Evolutionary conservation across 163 green algal genomes (phyloP), one percentile per base, ranked within the genome.

Genomic region (Chlorella variabilis): DNA sequence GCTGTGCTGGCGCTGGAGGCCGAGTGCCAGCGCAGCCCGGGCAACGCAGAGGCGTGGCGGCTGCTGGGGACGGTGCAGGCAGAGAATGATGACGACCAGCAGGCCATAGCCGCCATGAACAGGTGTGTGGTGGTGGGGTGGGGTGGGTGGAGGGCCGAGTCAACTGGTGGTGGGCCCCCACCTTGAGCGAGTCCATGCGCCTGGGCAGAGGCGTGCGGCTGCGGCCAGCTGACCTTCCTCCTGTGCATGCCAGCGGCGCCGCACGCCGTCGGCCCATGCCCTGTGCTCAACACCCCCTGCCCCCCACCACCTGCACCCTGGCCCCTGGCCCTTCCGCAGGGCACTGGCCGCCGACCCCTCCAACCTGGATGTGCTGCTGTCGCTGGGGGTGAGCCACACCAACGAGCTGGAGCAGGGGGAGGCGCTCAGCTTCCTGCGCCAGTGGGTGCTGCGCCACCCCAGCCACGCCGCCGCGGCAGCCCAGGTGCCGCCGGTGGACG

Each of bases 21-120:
- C 17, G 96, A 94, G 85, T 95, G 87, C 41, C 87, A 90, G 80
- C 82, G 88, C 62, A 79, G 91, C 31, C 84, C 84, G 21, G 38
- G 88, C 73, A 96, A 96, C 80, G 86, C 90, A 23, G 92, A 98
- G 65, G 94, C 93, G 1, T 99, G 97, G 97, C 90, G 93, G 71
- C 89, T 99, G 88, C 90, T 99, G 77, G 97, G 97, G 25, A 96
- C 91, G 2, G 93, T 97, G 69, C 96, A 99, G 54, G 97, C 97
- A 18, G 97, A 99, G 90, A 99, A 99, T 76, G 97, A 99, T 84
- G 95, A 99, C 82, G 97, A 99, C 83, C 81, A 85, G 27, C 93
- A 98, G 91, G 96, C 96, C 23, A 99, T 99, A 69, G 93, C 94
- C 7, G 95, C 96, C n/a, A 94, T 98, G 93, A 83, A 87, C 83